Base-by-base conservation (phyloP, 2,329 filamentous ascomycete species). In the Penicillium sp. region DNA sequence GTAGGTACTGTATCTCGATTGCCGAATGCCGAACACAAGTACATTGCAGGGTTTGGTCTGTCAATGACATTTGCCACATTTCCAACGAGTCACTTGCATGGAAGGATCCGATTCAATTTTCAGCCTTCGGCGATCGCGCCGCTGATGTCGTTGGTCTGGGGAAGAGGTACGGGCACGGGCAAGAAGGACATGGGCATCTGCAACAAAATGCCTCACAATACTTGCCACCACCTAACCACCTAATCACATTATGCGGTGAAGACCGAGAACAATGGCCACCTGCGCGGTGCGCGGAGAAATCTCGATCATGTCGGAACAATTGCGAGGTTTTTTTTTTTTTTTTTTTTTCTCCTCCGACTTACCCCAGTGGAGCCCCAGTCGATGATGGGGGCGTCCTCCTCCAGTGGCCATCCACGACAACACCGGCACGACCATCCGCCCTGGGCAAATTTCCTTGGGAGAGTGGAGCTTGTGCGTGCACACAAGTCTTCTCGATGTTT, bases 401-500 rank as follows among this genome's bases (percentile, higher is more conserved):
- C 11, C 37, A 37, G 5, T 37, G 7, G 14, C 13, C 3, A 19
- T 42, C 34, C 34, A 21, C 21, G 18, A 10, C 11, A 1, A 4
- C 24, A 45, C 24, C 42, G 42, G 42, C 42, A 45, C 42, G 28
- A n/a, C 39, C 42, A 45, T 45, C 42, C 42, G 42, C 26, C 42
- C 37, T 42, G 37, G 37, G 37, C 37, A 23, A 42, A 47, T 24
- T 40, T 48, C 19, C 33, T 45, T 43, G n/a, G 11, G 9, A 11
- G 37, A 42, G 55, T 63, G 61, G 57, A 54, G 34, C 51, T 54
- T 23, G 55, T 62, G 61, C 55, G 61, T 63, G 58, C 47, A 24
- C 44, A 23, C 52, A 59, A 29, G n/a, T 61, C 59, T 71, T 71
- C 69, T 67, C 58, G 67, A 67, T 50, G 63, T 67, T 60, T 72